Base-by-base conservation (phyloP, 257 asterid species). In the Leptodermis oblonga region DNA sequence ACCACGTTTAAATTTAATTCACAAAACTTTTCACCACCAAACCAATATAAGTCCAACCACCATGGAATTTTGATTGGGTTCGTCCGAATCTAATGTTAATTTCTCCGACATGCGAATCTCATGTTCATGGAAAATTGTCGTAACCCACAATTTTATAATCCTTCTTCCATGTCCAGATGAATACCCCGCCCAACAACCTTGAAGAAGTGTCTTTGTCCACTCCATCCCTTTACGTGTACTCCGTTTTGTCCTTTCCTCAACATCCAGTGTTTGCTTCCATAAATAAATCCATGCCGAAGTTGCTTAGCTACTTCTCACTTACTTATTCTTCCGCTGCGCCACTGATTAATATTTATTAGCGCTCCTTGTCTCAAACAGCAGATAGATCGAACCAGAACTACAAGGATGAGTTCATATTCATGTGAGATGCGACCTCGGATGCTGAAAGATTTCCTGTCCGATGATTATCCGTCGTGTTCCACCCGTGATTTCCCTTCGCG, bases 391-490 rank as follows among this genome's bases (percentile, higher is more conserved):
- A 0, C 66, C 46, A 39, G 56, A 41, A 34, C 33, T 0, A 20
- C 23, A 13, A 51, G 20, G 59, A 71, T 54, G 25, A 70, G 61
- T 54, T 65, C 77, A 22, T 49, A 70, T 17, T 68, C 80, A 12
- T 45, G 73, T 20, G 80, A 75, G 42, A 56, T 59, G 51, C 83
- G 87, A n/a, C 92, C 92, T 1, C 74, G 71, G 80, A 67, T 87
- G 90, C 95, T 90, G 53, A 90, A 88, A 71, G 95, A 88, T 65
- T 88, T 83, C 79, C 90, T 87, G 8, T 70, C 74, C 25, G 86
- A 90, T 20, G 90, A 87, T n/a, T n/a, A n/a, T 23, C 23, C 69
- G 23, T 26, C 69, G 30, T 52, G 59, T 52, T 52, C 55, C 18
- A 52, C 18, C n/a, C n/a, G 59, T 20, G 22, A 51, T 8, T 58